Conservation (phyloP, 306 rosid species). For the Begonia fuchsioides region DNA sequence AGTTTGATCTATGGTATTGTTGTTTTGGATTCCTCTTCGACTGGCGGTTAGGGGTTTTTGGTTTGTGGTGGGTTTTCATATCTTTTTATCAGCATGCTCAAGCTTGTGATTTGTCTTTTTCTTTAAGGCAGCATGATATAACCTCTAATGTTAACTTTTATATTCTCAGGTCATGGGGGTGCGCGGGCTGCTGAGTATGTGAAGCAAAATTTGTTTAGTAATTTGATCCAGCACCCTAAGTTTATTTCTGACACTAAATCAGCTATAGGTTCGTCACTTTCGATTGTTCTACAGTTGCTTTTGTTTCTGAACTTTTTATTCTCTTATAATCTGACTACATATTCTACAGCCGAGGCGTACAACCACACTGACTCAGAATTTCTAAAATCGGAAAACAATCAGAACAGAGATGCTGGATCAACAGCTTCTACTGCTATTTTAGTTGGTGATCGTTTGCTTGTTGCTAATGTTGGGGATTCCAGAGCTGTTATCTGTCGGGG, state of each 20-base stretch:
- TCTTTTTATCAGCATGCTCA: background rate
- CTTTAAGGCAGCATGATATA: too few relatives aligned
- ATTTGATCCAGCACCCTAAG: conserved; percentile 63
- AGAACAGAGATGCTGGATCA: conserved; percentile 80
- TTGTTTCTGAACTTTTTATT: too few relatives aligned
- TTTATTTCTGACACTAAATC: conserved; percentile 67
- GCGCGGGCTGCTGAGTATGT: conserved; percentile 76
- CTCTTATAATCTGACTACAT: too few relatives aligned
- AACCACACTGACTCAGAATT: conserved; percentile 71
- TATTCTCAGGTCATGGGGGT: conserved; percentile 67
- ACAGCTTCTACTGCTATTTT: conserved; percentile 82
- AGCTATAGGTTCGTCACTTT: conserved; percentile 44
- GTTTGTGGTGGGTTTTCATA: background rate
- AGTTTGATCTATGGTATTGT: too few relatives aligned
- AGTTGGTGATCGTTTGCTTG: conserved; percentile 64
- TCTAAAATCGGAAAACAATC: conserved; percentile 61
- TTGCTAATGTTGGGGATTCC: conserved; percentile 94
- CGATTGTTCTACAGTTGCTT: too few relatives aligned
- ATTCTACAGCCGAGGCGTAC: conserved; percentile 60
- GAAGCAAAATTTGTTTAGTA: conserved; percentile 61
- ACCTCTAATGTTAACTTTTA: too few relatives aligned
- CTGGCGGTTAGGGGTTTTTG: too few relatives aligned
- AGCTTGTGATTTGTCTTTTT: too few relatives aligned
- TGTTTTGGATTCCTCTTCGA: too few relatives aligned
- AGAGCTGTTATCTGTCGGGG: conserved; percentile 79